Percentiles rank a stretch among this genome's conserved stretches.
Evolutionary conservation across 129 eudicot genomes (phyloP).

Genomic region (Logfia minima): DNA sequence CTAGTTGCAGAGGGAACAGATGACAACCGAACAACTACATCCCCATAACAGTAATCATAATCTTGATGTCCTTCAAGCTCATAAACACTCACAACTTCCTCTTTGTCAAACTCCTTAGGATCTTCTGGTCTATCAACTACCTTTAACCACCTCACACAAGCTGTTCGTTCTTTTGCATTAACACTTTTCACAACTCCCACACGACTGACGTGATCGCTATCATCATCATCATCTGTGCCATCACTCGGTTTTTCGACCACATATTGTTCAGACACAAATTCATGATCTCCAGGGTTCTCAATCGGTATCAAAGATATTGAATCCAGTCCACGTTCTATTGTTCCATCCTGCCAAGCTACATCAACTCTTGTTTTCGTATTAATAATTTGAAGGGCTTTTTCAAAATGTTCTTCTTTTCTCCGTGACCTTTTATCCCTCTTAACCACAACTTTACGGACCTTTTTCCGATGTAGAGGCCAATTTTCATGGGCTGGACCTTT

Average conservation of each 20-base stretch:
- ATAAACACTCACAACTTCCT: slow-evolving; percentile 94
- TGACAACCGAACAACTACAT: slow-evolving; percentile 87
- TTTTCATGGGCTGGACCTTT: slow-evolving; percentile 59
- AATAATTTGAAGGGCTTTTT: slow-evolving; percentile 71
- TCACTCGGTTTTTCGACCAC: slow-evolving; percentile 84
- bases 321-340: slow-evolving; percentile 45
- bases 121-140: slow-evolving; percentile 77
- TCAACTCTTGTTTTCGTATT: slow-evolving; percentile 74
- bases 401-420: slow-evolving; percentile 73
- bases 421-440: slow-evolving; percentile 78
- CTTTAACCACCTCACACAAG: slow-evolving; percentile 92
- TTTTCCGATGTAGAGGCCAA: slow-evolving; percentile 85
- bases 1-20: slow-evolving; percentile 45
- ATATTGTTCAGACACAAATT: slow-evolving; percentile 93
- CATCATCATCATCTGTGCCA: slow-evolving; percentile 53
- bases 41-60: slow-evolving; percentile 97
- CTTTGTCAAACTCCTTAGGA: slow-evolving; percentile 84
- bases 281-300: slow-evolving; percentile 98
- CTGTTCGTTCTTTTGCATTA: slow-evolving; percentile 90
- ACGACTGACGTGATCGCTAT: slow-evolving; percentile 52
- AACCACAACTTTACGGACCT: slow-evolving; percentile 71
- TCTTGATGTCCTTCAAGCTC: slow-evolving; percentile 98
- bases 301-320: slow-evolving; percentile 74
- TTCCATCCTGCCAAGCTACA: slow-evolving; percentile 99
- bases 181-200: slow-evolving; percentile 97